Conservation (phyloP, 1,284 basidiomycete species). For the Boletus sp. region DNA sequence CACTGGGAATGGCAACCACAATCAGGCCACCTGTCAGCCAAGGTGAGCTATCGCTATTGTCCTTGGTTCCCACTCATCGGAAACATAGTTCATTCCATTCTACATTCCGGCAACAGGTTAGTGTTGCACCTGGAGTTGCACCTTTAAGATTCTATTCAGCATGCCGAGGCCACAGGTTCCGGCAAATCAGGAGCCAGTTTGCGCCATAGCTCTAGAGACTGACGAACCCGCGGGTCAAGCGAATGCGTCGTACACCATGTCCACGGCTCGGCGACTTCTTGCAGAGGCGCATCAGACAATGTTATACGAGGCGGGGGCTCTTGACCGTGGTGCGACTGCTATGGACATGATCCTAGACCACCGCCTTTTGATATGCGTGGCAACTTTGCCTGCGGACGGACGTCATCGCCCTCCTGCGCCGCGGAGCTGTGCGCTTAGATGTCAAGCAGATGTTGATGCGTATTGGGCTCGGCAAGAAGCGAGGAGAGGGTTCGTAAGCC, state of each 20-base stretch:
- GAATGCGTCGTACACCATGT: neutral
- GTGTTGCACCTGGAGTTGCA: conserved; percentile 1
- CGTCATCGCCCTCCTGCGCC: conserved; percentile 8
- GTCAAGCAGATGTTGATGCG: conserved; percentile 28
- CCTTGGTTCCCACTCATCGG: conserved; percentile 13
- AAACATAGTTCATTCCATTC: conserved; percentile 1
- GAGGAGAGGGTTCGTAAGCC: conserved; percentile 22
- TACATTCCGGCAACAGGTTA: conserved; percentile 7
- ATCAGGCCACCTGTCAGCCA: conserved; percentile 13
- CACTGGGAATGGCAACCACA: conserved; percentile 13
- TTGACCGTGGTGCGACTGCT: conserved; percentile 29
- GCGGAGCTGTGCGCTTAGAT: conserved; percentile 30
- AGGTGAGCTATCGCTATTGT: conserved; percentile 24
- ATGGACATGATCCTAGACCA: conserved; percentile 42
- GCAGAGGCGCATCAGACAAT: conserved; percentile 29
- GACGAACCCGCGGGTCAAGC: neutral
- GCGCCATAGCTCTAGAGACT: neutral
- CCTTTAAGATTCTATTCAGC: conserved; percentile 10
- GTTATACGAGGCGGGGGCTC: conserved; percentile 21
- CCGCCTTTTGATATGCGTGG: conserved; percentile 12
- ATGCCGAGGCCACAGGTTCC: conserved; percentile 4
- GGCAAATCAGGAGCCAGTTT: conserved; percentile 2
- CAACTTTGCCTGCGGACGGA: conserved; percentile 9
- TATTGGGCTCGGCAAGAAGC: conserved; percentile 39
- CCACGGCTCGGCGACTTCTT: conserved; percentile 22